These are phyloP conservation scores for Petunia hybrid DNA, from an alignment of 305 asterid species.

Conservation along the genomic window DNA sequence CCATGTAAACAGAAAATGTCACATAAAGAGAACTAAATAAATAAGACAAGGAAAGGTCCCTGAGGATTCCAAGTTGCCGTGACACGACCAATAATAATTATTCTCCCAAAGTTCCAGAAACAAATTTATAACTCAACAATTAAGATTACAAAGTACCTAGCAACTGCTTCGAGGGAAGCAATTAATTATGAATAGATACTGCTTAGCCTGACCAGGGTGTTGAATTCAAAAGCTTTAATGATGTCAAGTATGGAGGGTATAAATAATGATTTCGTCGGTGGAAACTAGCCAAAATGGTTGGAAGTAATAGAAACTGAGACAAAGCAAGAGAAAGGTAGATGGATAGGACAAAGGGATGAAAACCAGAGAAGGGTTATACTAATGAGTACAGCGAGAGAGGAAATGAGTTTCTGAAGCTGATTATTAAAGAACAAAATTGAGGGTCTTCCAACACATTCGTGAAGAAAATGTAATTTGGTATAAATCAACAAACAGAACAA, in stretches of 20 bases:
- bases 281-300: not conserved
- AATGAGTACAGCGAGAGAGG: conserved; percentile 28
- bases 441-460: conserved; percentile 10
- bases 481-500: conserved; percentile 11
- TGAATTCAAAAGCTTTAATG: conserved; percentile 26
- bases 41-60: not conserved
- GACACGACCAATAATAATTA: not conserved
- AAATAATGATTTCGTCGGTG: not conserved
- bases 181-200: conserved; percentile 27
- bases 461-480: conserved; percentile 2
- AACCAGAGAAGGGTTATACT: not conserved
- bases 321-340: conserved; percentile 7
- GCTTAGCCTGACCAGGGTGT: not conserved
- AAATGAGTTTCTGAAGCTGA: not conserved
- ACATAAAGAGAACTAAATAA: not conserved
- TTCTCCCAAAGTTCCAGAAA: conserved; percentile 5
- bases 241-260: conserved; percentile 4
- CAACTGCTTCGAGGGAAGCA: not conserved
- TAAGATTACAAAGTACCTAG: not conserved
- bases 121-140: not conserved
- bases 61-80: conserved; percentile 10
- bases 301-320: not conserved
- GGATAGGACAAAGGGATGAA: conserved; percentile 3
- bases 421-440: conserved; percentile 3
- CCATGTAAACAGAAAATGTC: not conserved